Evolutionary conservation across 2,329 filamentous ascomycete species (phyloP), one percentile per base, ranked within the genome.

Genomic region (Cladosporium sp.): DNA sequence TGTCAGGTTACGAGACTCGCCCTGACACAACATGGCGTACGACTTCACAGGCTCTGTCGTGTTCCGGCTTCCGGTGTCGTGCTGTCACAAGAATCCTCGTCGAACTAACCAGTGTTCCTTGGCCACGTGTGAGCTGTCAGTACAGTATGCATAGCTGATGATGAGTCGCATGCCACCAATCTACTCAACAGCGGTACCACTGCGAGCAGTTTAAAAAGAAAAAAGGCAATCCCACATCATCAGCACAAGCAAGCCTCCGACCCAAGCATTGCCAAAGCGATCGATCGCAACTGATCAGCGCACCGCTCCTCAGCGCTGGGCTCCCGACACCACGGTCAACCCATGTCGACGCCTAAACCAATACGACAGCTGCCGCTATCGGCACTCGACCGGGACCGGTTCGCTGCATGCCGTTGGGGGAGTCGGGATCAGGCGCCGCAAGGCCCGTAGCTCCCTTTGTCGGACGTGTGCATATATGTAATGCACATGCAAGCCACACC

Each of bases 81-180:
- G 41, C 28, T 36, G 59, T 36, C 30, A 61, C 59, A 61, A 38
- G 5, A 4, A 14, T 21, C 44, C 18, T 51, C n/a, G 44, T 61
- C 26, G 4, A 12, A 38, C 24, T 24, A n/a, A 11, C 59, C 59
- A 61, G 28, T 61, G 28, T 38, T 28, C 24, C 59, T 26, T 11
- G 59, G 44, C 59, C 59, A 61, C 59, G 59, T 61, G 59, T 61
- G 59, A 61, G 59, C 59, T 61, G 44, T 61, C 44, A 61, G 59
- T 54, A 54, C 59, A 52, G 59, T 32, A 54, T 44, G 57, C 57
- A 59, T 34, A 30, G 57, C 36, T 44, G 57, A 41, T 30, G 36
- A 41, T 36, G 36, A 59, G 21, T 38, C 12, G 54, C 18, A 21
- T 58, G 32, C 21, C 11, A 38, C 54, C 12, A 15, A 12, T 1